These are phyloP conservation scores for Backusella luteola DNA, from an alignment of 192 early-diverging fungal genomes.

Conservation along the genomic window DNA sequence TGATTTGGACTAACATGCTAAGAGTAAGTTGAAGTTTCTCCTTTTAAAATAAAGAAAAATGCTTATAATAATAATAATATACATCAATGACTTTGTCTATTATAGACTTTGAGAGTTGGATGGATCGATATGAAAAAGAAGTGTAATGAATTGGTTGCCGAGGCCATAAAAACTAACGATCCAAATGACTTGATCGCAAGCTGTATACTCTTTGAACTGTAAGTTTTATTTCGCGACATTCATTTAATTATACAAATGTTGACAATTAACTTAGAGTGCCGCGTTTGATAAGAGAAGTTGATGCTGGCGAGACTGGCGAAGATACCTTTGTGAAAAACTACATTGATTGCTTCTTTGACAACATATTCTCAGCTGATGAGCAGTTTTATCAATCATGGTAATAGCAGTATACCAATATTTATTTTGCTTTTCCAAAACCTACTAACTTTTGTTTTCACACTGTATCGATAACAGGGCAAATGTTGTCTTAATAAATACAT, in stretches of 20 bases:
- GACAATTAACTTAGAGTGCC: background rate
- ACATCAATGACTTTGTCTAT: too few species aligned
- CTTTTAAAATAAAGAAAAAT: too few species aligned
- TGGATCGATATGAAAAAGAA: too few species aligned
- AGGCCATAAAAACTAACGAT: background rate
- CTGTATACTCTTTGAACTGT: background rate
- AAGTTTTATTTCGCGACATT: background rate
- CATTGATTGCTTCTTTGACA: background rate
- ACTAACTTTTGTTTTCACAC: background rate
- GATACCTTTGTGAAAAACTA: background rate
- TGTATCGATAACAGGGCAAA: background rate
- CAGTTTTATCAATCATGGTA: background rate
- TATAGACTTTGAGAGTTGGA: too few species aligned
- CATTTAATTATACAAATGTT: background rate
- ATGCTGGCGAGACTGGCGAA: background rate
- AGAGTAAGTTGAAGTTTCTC: background rate
- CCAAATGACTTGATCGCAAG: background rate
- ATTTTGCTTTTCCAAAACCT: background rate
- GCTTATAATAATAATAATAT: too few species aligned
- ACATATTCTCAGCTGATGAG: background rate
- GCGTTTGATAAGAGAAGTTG: background rate
- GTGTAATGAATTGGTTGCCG: too few species aligned
- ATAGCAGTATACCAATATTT: background rate
- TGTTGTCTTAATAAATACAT: background rate
- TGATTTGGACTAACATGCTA: background rate